Percentiles rank a stretch among this genome's conserved stretches.
phyloP scores from a whole-genome alignment of 208 protist species.

The Acanthamoeba triangularis region DNA sequence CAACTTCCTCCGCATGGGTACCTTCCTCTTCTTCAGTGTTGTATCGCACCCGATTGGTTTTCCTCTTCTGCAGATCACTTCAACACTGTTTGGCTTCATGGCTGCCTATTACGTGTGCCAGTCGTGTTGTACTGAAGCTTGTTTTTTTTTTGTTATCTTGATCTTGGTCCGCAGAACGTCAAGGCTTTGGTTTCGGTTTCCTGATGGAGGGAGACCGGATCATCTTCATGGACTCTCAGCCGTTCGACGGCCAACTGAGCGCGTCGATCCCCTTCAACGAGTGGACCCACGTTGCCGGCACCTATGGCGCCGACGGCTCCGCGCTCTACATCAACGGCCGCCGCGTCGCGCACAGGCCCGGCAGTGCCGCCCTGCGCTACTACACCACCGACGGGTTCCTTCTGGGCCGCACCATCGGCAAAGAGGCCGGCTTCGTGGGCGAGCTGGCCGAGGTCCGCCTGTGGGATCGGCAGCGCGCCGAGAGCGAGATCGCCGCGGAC shows the following conservation, averaged over 20 bases:
- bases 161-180: conserved; percentile 4
- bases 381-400: background rate
- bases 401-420: background rate
- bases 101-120: background rate
- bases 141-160: no score
- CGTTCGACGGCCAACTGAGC: background rate
- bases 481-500: background rate
- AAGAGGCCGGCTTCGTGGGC: conserved; percentile 58
- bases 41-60: background rate
- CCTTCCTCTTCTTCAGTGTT: background rate
- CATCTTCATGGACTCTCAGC: background rate
- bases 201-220: background rate
- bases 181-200: conserved; percentile 24
- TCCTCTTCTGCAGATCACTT: background rate
- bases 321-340: conserved; percentile 6
- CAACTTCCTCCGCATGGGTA: background rate
- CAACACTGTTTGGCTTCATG: background rate
- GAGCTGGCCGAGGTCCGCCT: conserved; percentile 41
- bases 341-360: background rate
- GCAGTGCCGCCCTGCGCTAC: background rate
- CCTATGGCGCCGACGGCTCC: background rate
- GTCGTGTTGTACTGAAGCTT: background rate
- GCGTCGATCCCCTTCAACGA: background rate
- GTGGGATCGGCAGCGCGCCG: background rate
- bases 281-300: conserved; percentile 7